These are phyloP conservation scores for Knoxdaviesia capensis DNA, from an alignment of 2,329 filamentous ascomycete species.

Conservation along the genomic window DNA sequence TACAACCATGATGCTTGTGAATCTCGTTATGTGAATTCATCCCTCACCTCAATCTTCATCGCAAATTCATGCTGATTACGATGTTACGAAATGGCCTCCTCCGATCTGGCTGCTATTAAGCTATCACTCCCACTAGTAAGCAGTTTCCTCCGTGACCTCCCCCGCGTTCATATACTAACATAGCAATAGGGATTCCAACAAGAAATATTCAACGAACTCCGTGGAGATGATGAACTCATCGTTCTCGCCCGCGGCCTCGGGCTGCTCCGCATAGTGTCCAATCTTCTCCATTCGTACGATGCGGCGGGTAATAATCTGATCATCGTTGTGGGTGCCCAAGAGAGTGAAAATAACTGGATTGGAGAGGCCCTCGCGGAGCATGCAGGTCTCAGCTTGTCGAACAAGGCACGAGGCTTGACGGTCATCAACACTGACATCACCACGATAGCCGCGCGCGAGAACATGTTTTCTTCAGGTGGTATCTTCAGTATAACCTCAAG, in stretches of 20 bases:
- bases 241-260: constrained; percentile 82
- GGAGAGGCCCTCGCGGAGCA: constrained; percentile 92
- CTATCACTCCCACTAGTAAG: constrained; percentile 10
- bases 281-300: constrained; percentile 91
- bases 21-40: too few species aligned
- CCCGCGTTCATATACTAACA: neutral
- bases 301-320: constrained; percentile 87
- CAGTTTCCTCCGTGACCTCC: neutral
- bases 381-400: constrained; percentile 37
- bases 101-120: neutral
- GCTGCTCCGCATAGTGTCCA: constrained; percentile 81
- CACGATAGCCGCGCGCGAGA: constrained; percentile 70
- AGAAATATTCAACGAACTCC: constrained; percentile 78
- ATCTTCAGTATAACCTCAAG: constrained; percentile 92
- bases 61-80: too few species aligned
- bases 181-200: constrained; percentile 63
- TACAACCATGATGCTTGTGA: too few species aligned
- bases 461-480: constrained; percentile 75
- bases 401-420: constrained; percentile 66
- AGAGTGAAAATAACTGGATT: constrained; percentile 91
- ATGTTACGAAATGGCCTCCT: neutral
- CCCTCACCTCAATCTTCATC: too few species aligned
- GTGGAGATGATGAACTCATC: constrained; percentile 81
- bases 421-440: constrained; percentile 91
- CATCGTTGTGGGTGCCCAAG: constrained; percentile 71